A percentile compares a stretch with the other conserved stretches of the same genome.
Evolutionary conservation across 176 grass and related monocot genomes (phyloP).

Genomic region (Bonia amplexicaulis): DNA sequence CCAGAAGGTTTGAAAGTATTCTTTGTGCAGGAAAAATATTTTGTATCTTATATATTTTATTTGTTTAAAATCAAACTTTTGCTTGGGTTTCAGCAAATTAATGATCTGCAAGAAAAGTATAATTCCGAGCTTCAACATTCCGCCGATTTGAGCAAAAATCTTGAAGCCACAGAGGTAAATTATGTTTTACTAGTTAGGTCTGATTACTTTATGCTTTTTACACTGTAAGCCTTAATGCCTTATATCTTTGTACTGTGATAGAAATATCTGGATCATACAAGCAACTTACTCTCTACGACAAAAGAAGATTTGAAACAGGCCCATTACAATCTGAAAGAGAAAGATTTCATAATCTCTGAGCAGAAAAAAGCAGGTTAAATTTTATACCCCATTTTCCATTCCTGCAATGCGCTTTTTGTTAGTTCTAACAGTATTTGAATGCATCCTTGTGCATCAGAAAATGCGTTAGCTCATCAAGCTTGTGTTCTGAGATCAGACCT

Average conservation of each 20-base stretch:
- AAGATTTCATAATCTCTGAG: constrained; percentile 82
- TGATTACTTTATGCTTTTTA: not conserved
- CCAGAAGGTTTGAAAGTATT: constrained; percentile 51
- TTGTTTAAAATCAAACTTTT: constrained; percentile 5
- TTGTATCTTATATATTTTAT: not conserved
- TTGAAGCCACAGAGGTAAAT: constrained; percentile 71
- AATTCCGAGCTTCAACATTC: constrained; percentile 65
- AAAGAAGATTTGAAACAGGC: constrained; percentile 88
- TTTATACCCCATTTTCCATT: not conserved
- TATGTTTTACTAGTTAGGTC: not conserved
- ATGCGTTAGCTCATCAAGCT: constrained; percentile 84
- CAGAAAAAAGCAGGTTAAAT: constrained; percentile 87
- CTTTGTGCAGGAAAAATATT: not conserved
- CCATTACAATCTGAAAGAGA: constrained; percentile 76
- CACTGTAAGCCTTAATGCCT: not conserved
- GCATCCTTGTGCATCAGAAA: constrained; percentile 52
- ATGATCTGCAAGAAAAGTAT: constrained; percentile 73
- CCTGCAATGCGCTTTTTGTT: not conserved
- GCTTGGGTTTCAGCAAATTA: constrained; percentile 54
- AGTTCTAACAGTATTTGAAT: constrained; percentile 17
- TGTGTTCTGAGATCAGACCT: constrained; percentile 80
- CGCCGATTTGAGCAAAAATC: constrained; percentile 61
- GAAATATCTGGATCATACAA: constrained; percentile 87
- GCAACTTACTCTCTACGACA: constrained; percentile 58
- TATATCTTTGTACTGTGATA: constrained; percentile 26